Conservation (phyloP, 345 rosid species). For the Schrenkiella parvula region DNA sequence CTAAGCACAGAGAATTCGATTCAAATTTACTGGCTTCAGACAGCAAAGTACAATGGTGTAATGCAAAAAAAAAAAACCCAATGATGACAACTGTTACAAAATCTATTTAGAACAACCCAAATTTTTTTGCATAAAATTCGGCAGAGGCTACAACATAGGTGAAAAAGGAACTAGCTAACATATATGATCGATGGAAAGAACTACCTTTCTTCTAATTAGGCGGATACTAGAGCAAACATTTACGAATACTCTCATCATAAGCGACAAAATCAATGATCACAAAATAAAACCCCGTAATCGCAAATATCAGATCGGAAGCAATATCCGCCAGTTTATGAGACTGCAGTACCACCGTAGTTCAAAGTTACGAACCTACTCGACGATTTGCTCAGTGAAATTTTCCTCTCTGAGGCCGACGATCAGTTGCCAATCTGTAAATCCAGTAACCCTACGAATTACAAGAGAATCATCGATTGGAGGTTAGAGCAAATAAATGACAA, state of each 20-base stretch:
- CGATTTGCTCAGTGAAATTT: conserved; percentile 48
- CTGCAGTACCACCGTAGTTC: neutral
- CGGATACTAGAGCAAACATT: neutral
- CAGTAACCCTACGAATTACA: conserved; percentile 53
- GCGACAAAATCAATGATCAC: conserved; percentile 9
- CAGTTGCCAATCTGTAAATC: conserved; percentile 77
- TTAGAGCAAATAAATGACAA: neutral
- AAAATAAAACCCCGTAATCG: neutral
- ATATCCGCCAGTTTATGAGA: neutral
- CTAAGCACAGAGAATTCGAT: neutral
- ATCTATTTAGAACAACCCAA: neutral
- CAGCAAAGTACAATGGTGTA: neutral
- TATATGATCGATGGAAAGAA: neutral
- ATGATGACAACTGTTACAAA: neutral
- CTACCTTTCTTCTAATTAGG: neutral
- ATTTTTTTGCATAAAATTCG: neutral
- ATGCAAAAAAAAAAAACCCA: too few species aligned
- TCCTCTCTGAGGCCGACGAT: conserved; percentile 67
- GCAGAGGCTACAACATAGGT: neutral
- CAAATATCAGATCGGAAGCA: conserved; percentile 4
- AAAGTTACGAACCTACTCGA: conserved; percentile 11
- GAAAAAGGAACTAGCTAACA: neutral
- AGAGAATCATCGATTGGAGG: neutral
- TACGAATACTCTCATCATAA: neutral
- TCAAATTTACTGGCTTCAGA: neutral